Evolutionary conservation across 192 early-diverging fungal species (phyloP), one percentile per base, ranked within the genome.

Genomic region (Chytriomyces sp.): DNA sequence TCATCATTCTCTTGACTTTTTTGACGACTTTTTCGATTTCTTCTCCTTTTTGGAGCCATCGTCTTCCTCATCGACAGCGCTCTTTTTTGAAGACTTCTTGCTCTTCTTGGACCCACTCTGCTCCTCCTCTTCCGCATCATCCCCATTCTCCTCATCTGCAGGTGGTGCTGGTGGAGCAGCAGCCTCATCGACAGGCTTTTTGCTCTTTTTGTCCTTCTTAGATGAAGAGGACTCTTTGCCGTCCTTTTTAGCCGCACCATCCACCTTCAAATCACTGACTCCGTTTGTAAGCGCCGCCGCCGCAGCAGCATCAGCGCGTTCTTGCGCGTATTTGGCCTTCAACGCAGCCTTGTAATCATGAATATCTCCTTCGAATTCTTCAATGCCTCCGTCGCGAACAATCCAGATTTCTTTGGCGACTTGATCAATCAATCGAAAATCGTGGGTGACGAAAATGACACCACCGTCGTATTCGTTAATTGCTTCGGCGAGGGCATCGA

Each of bases 361-460:
- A 61, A 85, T 85, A 28, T 84, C 73, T 6, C 81, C 84, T 45
- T 82, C 79, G 57, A 82, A 85, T 48, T 80, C 79, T 67, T 85
- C 76, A 46, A 82, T 77, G 13, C 64, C 75, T 13, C 81, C 84
- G 60, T 82, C 84, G 23, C 73, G 71, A 18, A 82, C 81, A 62
- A 85, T 85, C 84, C 84, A 85, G 59, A 85, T 81, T 61, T 85
- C 84, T 64, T 94, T 81, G 45, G 96, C 97, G 76, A 98, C 93
- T 86, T 98, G 95, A 64, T 87, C 89, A 77, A 98, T 96, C 69
- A 98, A 86, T 77, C 97, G 88, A 91, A 99, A 99, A 88, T 99
- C 97, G 92, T 99, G 97, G 72, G 94, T 95, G 67, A 99, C 97
- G 35, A 99, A 87, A 43, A 99, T 94, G 70, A 98, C 94, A 80